Base-by-base conservation (phyloP, 1,139 yeast genomes). In the Hansenula sp. region DNA sequence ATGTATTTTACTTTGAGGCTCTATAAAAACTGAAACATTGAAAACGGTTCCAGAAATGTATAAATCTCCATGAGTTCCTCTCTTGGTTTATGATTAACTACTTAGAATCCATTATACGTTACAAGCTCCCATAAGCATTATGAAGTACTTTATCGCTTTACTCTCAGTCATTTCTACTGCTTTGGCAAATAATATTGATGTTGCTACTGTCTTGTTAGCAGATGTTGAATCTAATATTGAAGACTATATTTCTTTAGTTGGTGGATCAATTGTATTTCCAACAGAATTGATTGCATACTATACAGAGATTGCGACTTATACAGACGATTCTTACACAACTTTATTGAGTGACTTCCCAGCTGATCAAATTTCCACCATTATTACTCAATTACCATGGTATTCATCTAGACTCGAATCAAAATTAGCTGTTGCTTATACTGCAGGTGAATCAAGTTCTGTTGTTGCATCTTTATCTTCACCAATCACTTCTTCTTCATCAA, bases 371-470 rank as follows among this genome's bases (percentile, higher is more conserved):
- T 51, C 59, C 17, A 36, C 54, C 6, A 52, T 65, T 45, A 60
- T 59, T 25, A 59, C 67, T 26, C 58, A 50, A 30, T 51, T 66
- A 34, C 67, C 69, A 49, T 66, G 70, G 70, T 65, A 65, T 50
- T 59, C 66, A 7, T 44, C 59, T 37, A 64, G 70, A 61, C 40
- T 57, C 31, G 49, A 42, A 17, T 56, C 57, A 26, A 47, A 48
- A 38, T 50, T 61, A 22, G 52, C 43, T 21, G 50, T 56, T 17
- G 51, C 52, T 22, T 41, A 43, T 2, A 34, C 36, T 26, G 30
- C 13, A n/a, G 13, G 10, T 33, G 13, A n/a, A n/a, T n/a, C n/a
- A n/a, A n/a, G n/a, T n/a, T n/a, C n/a, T n/a, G n/a, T n/a, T n/a
- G n/a, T n/a, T n/a, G n/a, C n/a, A n/a, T n/a, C n/a, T n/a, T n/a